Evolutionary conservation across 2,329 filamentous ascomycete species (phyloP), one percentile per base, ranked within the genome.

Genomic region (Penicillium olsonii): DNA sequence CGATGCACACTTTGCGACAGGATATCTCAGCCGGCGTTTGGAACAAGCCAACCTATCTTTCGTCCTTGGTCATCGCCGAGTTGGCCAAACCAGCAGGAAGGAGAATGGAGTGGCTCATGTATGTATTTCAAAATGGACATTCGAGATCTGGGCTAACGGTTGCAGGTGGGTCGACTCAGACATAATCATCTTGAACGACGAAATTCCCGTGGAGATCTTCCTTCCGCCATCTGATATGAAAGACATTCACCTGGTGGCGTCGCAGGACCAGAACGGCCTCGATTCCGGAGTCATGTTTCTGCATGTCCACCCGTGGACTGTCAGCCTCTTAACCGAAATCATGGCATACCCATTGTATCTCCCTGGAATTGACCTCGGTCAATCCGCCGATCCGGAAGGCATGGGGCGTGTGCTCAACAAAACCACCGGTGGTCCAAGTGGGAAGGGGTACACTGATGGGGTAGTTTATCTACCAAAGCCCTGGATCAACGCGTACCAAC

Each of bases 81-180:
- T 42, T 72, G 42, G 61, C 59, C 12, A 68, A 69, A 49, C 62
- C 66, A 5, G 48, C 54, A 10, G 54, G 46, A 7, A 53, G 68
- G 39, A 58, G 69, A 27, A 45, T 68, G 12, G 63, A 72, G 45
- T 72, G 69, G 69, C 53, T 72, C 27, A 66, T 71, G 66, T 69
- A 50, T 34, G 63, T 56, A 24, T 26, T 35, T 8, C 22, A 24
- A 24, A 4, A 24, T 24, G 22, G 5, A 24, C 8, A n/a, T 24
- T 24, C 8, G 22, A 22, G 9, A 10, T 19, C n/a, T 6, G 17
- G 2, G 18, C 40, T 37, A 8, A 41, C 18, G 29, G 4, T 22
- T 37, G 7, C 22, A 69, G 65, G 47, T 71, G 68, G 63, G 60
- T 64, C 31, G 68, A 71, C 43, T 61, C 57, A 37, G 68, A 71